These are phyloP conservation scores for Melampsora americana DNA, from an alignment of 1,284 basidiomycete genomes.

Conservation along the genomic window DNA sequence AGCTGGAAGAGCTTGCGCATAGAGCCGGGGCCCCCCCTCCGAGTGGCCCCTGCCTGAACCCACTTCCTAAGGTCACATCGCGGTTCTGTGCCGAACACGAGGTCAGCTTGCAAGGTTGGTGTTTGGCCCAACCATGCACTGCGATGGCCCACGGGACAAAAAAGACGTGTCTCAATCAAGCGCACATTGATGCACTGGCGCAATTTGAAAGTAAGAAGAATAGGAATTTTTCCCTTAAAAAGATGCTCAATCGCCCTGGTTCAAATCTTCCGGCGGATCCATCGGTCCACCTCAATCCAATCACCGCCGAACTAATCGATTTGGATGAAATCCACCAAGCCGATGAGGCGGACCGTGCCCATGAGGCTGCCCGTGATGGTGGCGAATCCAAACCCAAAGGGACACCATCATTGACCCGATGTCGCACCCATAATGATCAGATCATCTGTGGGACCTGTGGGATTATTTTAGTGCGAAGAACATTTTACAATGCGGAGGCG, in stretches of 20 bases:
- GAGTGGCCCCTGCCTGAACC: not conserved
- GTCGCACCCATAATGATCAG: not conserved
- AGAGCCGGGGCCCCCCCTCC: not conserved
- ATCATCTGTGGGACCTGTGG: not conserved
- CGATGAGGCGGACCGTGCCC: not conserved
- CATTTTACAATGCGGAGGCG: not conserved
- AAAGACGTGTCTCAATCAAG: not conserved
- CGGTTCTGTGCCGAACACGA: not conserved
- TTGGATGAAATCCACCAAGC: not conserved
- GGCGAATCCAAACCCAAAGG: not conserved
- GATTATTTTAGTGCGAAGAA: not conserved
- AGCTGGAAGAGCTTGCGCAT: not conserved
- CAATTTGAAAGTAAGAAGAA: not conserved
- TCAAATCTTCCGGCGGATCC: not conserved
- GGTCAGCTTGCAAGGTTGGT: not conserved
- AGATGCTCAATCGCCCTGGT: not conserved
- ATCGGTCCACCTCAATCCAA: not conserved
- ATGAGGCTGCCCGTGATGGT: not conserved
- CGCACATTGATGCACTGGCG: not conserved
- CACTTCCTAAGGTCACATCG: not conserved
- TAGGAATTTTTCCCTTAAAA: not conserved
- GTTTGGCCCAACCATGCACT: not conserved
- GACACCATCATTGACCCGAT: not conserved
- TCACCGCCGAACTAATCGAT: not conserved
- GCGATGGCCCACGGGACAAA: not conserved